Conservation (phyloP, 1,284 basidiomycete species). For the Pseudozyma sp. region DNA sequence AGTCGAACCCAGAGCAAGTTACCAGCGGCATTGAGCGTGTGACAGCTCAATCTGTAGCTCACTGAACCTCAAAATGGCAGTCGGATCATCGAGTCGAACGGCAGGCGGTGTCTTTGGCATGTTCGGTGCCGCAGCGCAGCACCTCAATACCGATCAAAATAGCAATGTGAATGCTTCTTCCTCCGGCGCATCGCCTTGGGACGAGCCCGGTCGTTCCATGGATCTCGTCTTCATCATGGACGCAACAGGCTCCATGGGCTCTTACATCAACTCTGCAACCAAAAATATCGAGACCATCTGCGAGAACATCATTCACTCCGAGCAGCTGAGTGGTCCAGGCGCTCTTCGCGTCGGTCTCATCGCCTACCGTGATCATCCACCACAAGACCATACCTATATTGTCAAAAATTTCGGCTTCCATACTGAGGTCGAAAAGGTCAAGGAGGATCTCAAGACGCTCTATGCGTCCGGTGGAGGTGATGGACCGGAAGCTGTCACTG, state of each 20-base stretch:
- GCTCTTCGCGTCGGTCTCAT: constrained; percentile 75
- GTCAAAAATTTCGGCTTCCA: constrained; percentile 91
- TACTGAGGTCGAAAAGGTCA: constrained; percentile 86
- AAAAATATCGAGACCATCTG: constrained; percentile 98
- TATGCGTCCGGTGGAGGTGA: constrained; percentile 95
- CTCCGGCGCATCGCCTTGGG: constrained; percentile 27
- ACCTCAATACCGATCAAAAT: constrained; percentile 32
- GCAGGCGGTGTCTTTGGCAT: constrained; percentile 55
- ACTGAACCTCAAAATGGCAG: constrained; percentile 19
- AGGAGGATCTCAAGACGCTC: constrained; percentile 82
- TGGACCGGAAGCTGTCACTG: constrained; percentile 97
- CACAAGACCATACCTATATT: constrained; percentile 73
- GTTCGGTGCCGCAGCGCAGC: constrained; percentile 60
- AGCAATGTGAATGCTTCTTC: constrained; percentile 17
- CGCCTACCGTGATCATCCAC: constrained; percentile 75
- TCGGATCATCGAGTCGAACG: constrained; percentile 28
- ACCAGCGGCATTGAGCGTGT: neutral
- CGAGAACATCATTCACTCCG: constrained; percentile 93
- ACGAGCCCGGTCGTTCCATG: constrained; percentile 48
- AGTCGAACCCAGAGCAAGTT: neutral
- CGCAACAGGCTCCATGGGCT: constrained; percentile 68
- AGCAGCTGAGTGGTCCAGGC: constrained; percentile 84
- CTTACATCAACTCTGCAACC: constrained; percentile 75
- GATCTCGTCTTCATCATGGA: constrained; percentile 69
- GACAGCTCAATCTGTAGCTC: neutral